Evolutionary conservation across 2,329 filamentous ascomycete genomes (phyloP).

Genomic region (Cladosporium halotolerans): DNA sequence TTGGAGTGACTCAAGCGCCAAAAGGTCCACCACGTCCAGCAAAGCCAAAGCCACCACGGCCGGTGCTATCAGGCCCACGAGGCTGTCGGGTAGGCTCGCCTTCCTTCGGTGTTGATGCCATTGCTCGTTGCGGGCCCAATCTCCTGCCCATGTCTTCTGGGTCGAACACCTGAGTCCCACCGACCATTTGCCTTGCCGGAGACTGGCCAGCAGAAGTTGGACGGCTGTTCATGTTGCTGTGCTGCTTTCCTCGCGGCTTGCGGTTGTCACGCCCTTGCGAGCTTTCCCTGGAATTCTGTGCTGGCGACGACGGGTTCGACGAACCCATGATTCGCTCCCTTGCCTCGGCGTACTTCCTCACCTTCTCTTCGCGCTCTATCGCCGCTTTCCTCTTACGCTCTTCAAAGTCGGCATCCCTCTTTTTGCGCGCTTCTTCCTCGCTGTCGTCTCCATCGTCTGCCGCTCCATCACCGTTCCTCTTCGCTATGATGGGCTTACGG

Average conservation of each 20-base stretch:
- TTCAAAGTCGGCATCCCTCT: slow-evolving; percentile 61
- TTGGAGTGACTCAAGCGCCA: neutral
- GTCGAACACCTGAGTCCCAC: slow-evolving; percentile 63
- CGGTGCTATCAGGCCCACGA: slow-evolving; percentile 69
- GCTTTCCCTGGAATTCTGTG: slow-evolving; percentile 21
- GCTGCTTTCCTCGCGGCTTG: slow-evolving; percentile 20
- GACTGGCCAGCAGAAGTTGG: slow-evolving; percentile 31
- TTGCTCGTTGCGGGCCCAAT: slow-evolving; percentile 47
- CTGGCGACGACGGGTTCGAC: slow-evolving; percentile 24
- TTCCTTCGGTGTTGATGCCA: slow-evolving; percentile 46
- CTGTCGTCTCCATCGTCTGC: slow-evolving; percentile 54
- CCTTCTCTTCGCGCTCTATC: slow-evolving; percentile 78
- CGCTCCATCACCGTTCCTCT: slow-evolving; percentile 33
- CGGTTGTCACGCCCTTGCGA: slow-evolving; percentile 24
- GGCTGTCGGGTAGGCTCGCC: slow-evolving; percentile 68
- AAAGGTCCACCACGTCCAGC: slow-evolving; percentile 1
- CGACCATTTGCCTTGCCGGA: slow-evolving; percentile 28
- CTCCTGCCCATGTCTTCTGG: slow-evolving; percentile 56
- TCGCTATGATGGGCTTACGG: slow-evolving; percentile 64
- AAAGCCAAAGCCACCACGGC: slow-evolving; percentile 63
- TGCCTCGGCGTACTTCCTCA: slow-evolving; percentile 81
- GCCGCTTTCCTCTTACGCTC: slow-evolving; percentile 73
- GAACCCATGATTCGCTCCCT: slow-evolving; percentile 81
- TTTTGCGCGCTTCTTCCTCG: slow-evolving; percentile 55
- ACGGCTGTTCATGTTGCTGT: slow-evolving; percentile 32